A percentile compares a stretch with the other conserved stretches of the same genome.
phyloP scores from a whole-genome alignment of 345 rosid species.

The Populus nigra region DNA sequence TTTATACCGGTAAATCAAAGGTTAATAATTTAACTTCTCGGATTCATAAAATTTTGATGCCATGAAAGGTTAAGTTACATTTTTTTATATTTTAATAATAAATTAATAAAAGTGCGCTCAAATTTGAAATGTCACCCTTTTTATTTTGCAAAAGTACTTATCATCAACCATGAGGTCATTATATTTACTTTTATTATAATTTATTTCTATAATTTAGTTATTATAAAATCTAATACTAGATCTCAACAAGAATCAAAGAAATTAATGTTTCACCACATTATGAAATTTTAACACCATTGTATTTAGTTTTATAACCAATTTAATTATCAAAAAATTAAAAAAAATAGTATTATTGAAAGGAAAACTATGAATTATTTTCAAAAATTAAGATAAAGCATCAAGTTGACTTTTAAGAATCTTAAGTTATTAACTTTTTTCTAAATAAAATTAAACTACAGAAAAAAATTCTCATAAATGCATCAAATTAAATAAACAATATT shows the following conservation, averaged over 20 bases:
- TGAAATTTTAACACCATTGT: not conserved
- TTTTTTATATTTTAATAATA: too few relatives aligned
- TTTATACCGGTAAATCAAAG: too few relatives aligned
- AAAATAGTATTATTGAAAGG: not conserved
- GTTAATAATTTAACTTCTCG: too few relatives aligned
- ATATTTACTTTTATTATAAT: too few relatives aligned
- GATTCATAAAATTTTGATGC: too few relatives aligned
- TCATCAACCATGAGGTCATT: too few relatives aligned
- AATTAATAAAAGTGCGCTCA: too few relatives aligned
- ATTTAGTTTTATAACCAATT: not conserved
- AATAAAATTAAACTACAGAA: not conserved
- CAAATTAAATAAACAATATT: not conserved
- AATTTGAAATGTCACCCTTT: too few relatives aligned
- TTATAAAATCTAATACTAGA: not conserved
- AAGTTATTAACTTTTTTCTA: not conserved
- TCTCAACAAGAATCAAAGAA: not conserved
- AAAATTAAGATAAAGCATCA: not conserved
- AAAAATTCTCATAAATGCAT: not conserved
- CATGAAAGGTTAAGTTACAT: too few relatives aligned
- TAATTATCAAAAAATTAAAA: not conserved
- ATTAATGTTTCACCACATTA: not conserved
- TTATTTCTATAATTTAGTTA: not conserved
- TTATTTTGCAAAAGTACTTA: too few relatives aligned
- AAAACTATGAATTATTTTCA: not conserved
- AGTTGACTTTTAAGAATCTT: not conserved